A percentile compares a stretch with the other conserved stretches of the same genome.
phyloP scores from a whole-genome alignment of 805 yeast genomes.

The Barnettozyma siamensis region DNA sequence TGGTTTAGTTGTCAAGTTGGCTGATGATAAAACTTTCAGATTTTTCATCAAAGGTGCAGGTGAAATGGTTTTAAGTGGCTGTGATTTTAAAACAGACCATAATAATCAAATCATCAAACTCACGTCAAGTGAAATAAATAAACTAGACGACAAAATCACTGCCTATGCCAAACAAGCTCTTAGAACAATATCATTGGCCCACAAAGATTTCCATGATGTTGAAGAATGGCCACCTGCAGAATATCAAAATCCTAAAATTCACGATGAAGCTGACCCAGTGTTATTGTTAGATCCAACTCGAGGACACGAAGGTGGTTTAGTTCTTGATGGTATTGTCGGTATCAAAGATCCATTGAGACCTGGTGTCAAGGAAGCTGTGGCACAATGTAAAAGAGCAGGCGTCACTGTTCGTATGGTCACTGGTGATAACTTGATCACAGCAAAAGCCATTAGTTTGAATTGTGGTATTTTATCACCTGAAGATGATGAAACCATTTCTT shows the following conservation, averaged over 20 bases:
- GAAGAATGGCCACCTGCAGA: slow-evolving; percentile 66
- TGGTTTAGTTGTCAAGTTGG: slow-evolving; percentile 58
- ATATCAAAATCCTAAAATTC: slow-evolving; percentile 27
- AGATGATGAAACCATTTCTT: slow-evolving; percentile 49
- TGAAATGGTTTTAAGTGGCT: slow-evolving; percentile 67
- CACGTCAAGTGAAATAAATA: slow-evolving; percentile 24
- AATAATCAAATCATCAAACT: slow-evolving; percentile 27
- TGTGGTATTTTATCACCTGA: slow-evolving; percentile 66
- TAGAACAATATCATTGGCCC: slow-evolving; percentile 86
- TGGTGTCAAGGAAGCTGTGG: slow-evolving; percentile 87
- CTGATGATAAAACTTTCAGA: slow-evolving; percentile 38
- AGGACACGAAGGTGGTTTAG: slow-evolving; percentile 32
- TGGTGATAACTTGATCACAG: slow-evolving; percentile 91
- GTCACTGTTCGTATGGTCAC: slow-evolving; percentile 97
- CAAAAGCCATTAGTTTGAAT: slow-evolving; percentile 80
- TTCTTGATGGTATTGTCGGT: slow-evolving; percentile 76
- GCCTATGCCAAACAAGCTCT: slow-evolving; percentile 72
- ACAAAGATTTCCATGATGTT: slow-evolving; percentile 51
- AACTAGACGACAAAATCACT: slow-evolving; percentile 39
- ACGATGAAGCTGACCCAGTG: slow-evolving; percentile 39
- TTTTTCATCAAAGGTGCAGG: slow-evolving; percentile 90
- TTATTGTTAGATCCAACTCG: slow-evolving; percentile 33
- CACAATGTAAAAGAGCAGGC: slow-evolving; percentile 83
- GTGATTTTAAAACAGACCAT: slow-evolving; percentile 36
- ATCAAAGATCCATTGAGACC: slow-evolving; percentile 91